Percentiles rank a stretch among this genome's conserved stretches.
phyloP scores from a whole-genome alignment of 2,329 filamentous ascomycete species.

The Pestalotiopsis sp. region DNA sequence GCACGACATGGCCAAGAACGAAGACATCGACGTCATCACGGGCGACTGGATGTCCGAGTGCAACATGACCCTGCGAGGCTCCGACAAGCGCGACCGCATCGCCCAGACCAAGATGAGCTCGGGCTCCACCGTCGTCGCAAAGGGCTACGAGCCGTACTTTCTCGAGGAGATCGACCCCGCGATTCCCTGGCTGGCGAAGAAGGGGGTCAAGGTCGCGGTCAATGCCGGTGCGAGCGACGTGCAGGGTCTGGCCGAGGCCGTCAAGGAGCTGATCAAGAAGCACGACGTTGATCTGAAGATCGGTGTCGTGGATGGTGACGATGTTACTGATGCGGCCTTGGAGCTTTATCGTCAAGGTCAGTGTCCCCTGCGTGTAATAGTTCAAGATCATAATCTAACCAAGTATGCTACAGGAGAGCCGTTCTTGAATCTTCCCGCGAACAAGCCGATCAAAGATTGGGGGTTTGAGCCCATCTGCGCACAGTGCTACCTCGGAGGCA shows the following conservation, averaged over 20 bases:
- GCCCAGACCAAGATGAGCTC: constrained; percentile 17
- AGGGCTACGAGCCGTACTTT: constrained; percentile 12
- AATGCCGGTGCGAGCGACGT: constrained; percentile 33
- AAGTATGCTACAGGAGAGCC: neutral
- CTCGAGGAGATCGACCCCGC: constrained; percentile 14
- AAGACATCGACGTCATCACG: constrained; percentile 18
- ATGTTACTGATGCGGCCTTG: constrained; percentile 25
- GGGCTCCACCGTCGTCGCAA: constrained; percentile 12
- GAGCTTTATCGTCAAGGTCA: constrained; percentile 28
- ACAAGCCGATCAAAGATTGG: constrained; percentile 29
- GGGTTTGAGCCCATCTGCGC: constrained; percentile 18
- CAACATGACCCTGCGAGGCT: constrained; percentile 12
- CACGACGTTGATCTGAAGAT: constrained; percentile 24
- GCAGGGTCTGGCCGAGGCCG: constrained; percentile 5
- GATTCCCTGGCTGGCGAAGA: constrained; percentile 4
- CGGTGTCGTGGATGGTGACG: constrained; percentile 31
- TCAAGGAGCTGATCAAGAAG: constrained; percentile 15
- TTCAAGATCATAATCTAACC: neutral
- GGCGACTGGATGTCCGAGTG: constrained; percentile 16
- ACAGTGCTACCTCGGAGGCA: constrained; percentile 46
- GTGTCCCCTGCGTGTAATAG: fast-evolving
- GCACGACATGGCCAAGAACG: constrained; percentile 35
- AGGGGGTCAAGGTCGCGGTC: constrained; percentile 27
- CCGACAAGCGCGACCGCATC: constrained; percentile 4
- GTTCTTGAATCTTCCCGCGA: constrained; percentile 23